phyloP scores from a whole-genome alignment of 441 rosid species.

The Adansonia madagascariensis region DNA sequence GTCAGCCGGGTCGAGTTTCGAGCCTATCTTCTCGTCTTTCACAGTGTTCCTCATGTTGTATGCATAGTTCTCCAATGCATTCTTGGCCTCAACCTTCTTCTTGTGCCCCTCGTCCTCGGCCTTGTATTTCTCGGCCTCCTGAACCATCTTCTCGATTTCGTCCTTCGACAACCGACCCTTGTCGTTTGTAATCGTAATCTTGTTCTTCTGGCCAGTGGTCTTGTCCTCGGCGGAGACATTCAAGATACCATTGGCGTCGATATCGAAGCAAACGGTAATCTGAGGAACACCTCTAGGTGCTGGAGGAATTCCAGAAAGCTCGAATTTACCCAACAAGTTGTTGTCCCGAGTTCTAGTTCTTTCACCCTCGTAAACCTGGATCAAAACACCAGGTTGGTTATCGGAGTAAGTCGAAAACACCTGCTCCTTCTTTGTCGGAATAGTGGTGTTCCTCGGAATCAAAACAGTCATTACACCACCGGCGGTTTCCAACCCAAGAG shows the following conservation, averaged over 20 bases:
- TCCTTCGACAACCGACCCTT: conserved; percentile 71
- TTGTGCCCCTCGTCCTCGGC: conserved; percentile 67
- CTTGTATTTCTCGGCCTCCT: conserved; percentile 72
- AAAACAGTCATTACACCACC: conserved; percentile 65
- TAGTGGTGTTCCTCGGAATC: conserved; percentile 64
- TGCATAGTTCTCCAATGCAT: conserved; percentile 60
- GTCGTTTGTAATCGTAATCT: conserved; percentile 70
- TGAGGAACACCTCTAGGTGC: conserved; percentile 71
- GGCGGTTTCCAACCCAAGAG: conserved; percentile 61
- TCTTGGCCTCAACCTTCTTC: conserved; percentile 63
- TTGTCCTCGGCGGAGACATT: conserved; percentile 75
- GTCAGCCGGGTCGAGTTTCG: conserved; percentile 54
- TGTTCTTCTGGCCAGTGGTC: conserved; percentile 64
- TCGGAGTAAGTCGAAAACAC: conserved; percentile 66
- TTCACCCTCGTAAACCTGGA: conserved; percentile 72
- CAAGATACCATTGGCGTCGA: conserved; percentile 60
- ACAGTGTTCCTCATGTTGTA: conserved; percentile 71
- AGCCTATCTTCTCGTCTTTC: conserved; percentile 60
- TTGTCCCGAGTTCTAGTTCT: conserved; percentile 63
- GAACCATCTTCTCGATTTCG: conserved; percentile 66
- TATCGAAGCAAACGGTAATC: conserved; percentile 64
- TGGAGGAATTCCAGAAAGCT: conserved; percentile 65
- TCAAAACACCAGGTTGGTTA: conserved; percentile 63
- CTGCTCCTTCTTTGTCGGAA: conserved; percentile 66
- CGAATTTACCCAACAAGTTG: conserved; percentile 63